phyloP scores from a whole-genome alignment of 192 early-diverging fungal genomes.

The Coemansia sp. region DNA sequence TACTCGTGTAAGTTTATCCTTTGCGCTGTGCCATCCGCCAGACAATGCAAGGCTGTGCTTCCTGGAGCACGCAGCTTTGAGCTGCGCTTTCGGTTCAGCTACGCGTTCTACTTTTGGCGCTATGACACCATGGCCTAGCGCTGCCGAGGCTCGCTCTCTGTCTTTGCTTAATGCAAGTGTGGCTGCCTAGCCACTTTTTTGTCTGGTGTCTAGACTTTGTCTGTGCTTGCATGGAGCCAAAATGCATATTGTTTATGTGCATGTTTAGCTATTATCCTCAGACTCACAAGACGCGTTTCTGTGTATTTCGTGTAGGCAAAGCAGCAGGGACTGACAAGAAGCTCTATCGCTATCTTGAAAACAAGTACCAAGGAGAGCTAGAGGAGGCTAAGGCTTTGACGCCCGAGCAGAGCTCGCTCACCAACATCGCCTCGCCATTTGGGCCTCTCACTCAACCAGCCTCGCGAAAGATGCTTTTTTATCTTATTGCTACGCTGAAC shows the following conservation, averaged over 20 bases:
- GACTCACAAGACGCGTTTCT: background rate
- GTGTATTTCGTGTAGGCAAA: constrained; percentile 66
- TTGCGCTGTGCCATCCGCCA: too few species aligned
- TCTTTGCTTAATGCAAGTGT: background rate
- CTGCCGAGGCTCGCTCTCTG: background rate
- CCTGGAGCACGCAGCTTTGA: too few species aligned
- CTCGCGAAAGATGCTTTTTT: constrained; percentile 87
- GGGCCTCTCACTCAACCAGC: constrained; percentile 85
- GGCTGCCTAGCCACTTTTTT: constrained; percentile 4
- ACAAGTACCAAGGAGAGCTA: constrained; percentile 71
- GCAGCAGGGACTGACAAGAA: constrained; percentile 91
- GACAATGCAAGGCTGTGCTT: too few species aligned
- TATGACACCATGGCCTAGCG: background rate
- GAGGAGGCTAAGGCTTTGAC: constrained; percentile 63
- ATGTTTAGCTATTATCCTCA: too few species aligned
- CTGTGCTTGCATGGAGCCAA: background rate
- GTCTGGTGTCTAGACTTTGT: constrained; percentile 1
- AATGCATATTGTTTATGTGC: background rate
- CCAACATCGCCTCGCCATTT: constrained; percentile 76
- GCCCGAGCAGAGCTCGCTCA: constrained; percentile 63
- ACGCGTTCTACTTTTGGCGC: background rate
- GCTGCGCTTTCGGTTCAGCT: background rate
- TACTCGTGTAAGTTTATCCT: constrained; percentile 81
- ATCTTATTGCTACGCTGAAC: constrained; percentile 93
- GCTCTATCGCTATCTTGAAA: constrained; percentile 83